Evolutionary conservation across 2,329 filamentous ascomycete species (phyloP), one percentile per base, ranked within the genome.

Genomic region (Cephalotrichum gorgonifer): DNA sequence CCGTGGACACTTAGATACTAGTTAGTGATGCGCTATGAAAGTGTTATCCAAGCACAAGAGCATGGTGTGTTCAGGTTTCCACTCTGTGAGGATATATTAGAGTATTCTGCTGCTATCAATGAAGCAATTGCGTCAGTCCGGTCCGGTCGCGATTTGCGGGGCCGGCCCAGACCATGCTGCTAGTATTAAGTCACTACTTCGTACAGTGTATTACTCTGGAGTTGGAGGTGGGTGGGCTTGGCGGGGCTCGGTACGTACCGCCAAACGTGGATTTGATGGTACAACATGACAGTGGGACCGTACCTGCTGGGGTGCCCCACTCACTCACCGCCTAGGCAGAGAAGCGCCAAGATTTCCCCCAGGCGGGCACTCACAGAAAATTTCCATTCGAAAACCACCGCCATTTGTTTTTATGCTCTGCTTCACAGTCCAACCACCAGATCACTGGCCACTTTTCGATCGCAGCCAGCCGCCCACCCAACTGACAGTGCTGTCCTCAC

Each of bases 371-470:
- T 38, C 46, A 48, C 46, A 48, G 35, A 48, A 47, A 48, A 43
- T 48, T 48, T 48, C 46, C 45, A 47, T 41, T 47, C 45, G 26
- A 47, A 47, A 47, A 17, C 25, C 27, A 39, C 35, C 35, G 17
- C 20, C n/a, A 20, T 41, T 17, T 30, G 25, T n/a, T 26, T 50
- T 15, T 5, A n/a, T 22, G 22, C 35, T 49, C 45, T 43, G 49
- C 50, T 54, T 47, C 43, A 39, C 6, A 41, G 46, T 22, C 23
- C 42, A 25, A 31, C 41, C 52, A 39, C 17, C 14, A 12, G 12
- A 42, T 28, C 22, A 46, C n/a, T 33, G 6, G 4, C 30, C 4
- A n/a, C n/a, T n/a, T n/a, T n/a, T 31, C 30, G 6, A 22, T 39
- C n/a, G 30, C 30, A 11, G 30, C 30, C 30, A 33, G n/a, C 35